phyloP scores from a whole-genome alignment of 2,329 filamentous ascomycete species.

The Colletotrichum lindemuthianum region DNA sequence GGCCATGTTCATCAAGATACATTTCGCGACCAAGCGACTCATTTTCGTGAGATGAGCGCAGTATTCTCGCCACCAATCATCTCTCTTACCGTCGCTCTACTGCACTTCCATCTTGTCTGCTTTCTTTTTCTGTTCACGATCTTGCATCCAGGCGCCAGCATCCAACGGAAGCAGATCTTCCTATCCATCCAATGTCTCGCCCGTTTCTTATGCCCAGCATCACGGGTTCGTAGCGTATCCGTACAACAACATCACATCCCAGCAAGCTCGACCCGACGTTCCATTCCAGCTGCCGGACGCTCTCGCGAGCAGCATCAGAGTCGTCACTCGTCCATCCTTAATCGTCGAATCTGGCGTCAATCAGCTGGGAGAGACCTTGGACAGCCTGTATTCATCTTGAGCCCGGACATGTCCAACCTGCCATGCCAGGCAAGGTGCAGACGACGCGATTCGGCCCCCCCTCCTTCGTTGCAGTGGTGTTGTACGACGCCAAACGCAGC shows the following conservation, averaged over 20 bases:
- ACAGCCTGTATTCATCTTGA: not conserved
- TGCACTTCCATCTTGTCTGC: constrained; percentile 13
- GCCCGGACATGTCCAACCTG: not conserved
- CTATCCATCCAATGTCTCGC: constrained; percentile 14
- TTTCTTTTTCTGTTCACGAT: constrained; percentile 20
- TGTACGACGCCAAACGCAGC: constrained; percentile 26
- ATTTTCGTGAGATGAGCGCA: no score
- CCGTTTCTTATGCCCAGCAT: constrained; percentile 7
- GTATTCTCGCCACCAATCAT: constrained; percentile 10
- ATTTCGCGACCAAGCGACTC: no score
- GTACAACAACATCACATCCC: not conserved
- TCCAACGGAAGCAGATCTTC: constrained; percentile 3
- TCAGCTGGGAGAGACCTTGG: constrained; percentile 12
- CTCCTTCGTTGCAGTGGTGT: constrained; percentile 22
- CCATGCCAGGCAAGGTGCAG: constrained; percentile 20
- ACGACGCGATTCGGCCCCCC: constrained; percentile 27
- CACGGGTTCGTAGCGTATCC: constrained; percentile 16
- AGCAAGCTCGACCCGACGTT: not conserved
- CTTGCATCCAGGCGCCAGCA: constrained; percentile 10
- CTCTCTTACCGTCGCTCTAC: not conserved
- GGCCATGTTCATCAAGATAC: no score
- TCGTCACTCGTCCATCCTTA: constrained; percentile 11
- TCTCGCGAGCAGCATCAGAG: constrained; percentile 12
- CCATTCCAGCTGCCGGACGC: no score
- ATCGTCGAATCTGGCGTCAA: not conserved